Evolutionary conservation across 192 early-diverging fungal genomes (phyloP).

Genomic region (Linderina pennispora): DNA sequence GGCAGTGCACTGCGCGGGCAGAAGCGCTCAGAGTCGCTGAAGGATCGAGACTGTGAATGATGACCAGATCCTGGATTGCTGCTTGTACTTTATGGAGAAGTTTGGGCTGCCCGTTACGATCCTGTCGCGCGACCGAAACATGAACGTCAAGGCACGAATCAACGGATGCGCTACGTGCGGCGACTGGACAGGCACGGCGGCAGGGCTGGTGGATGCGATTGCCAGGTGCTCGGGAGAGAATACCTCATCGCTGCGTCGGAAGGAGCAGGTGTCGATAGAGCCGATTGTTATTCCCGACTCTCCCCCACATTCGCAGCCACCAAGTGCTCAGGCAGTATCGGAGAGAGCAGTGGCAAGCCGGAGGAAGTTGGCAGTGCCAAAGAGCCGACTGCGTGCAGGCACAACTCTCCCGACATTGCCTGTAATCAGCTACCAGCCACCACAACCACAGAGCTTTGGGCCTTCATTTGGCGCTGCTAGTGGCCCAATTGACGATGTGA

Average conservation of each 20-base stretch:
- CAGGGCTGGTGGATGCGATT: constrained; percentile 13
- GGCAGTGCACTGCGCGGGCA: constrained; percentile 29
- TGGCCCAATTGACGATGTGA: no score
- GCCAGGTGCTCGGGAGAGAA: not conserved
- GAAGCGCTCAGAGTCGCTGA: constrained; percentile 31
- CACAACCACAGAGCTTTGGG: no score
- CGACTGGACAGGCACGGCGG: constrained; percentile 6
- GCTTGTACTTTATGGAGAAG: constrained; percentile 31
- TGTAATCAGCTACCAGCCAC: no score
- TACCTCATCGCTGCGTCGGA: not conserved
- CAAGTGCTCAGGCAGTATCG: no score
- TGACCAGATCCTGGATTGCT: constrained; percentile 40
- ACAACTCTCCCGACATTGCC: no score
- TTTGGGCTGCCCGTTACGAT: constrained; percentile 24
- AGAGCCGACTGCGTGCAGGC: no score
- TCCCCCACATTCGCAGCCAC: no score
- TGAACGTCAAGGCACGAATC: constrained; percentile 28
- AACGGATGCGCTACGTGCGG: constrained; percentile 35
- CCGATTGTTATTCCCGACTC: no score
- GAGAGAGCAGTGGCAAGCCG: no score
- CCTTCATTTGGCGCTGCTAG: no score
- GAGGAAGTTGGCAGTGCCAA: no score
- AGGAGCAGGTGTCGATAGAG: no score
- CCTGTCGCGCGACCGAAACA: constrained; percentile 27
- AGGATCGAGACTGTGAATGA: constrained; percentile 18